Conservation (phyloP, 2,329 filamentous ascomycete genomes). For the Sclerotinia spermophila region DNA sequence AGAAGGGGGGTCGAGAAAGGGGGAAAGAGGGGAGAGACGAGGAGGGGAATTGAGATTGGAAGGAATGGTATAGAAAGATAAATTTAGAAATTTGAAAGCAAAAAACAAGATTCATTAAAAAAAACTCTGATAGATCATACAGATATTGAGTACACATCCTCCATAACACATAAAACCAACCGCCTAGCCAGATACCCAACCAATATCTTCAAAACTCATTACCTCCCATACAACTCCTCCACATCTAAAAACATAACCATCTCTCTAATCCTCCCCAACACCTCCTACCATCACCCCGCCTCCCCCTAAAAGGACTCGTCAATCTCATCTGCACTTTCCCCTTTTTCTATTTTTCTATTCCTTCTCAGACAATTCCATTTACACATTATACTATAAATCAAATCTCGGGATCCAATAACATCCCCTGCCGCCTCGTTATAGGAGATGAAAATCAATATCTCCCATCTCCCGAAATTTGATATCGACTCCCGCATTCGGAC, state of each 20-base stretch:
- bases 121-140: neutral
- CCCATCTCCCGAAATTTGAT: no score
- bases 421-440: no score
- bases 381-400: neutral
- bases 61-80: neutral
- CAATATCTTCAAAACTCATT: neutral
- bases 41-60: neutral
- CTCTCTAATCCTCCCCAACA: neutral
- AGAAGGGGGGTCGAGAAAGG: neutral
- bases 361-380: neutral
- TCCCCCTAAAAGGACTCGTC: neutral
- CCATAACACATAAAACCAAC: no score
- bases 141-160: neutral
- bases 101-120: neutral
- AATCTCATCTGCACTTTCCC: neutral
- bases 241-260: fast-evolving
- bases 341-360: neutral
- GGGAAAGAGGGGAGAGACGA: no score
- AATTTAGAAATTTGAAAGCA: neutral
- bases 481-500: no score
- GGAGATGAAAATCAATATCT: no score
- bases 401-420: no score
- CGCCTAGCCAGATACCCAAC: no score
- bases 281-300: fast-evolving
- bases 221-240: no score